Percentiles rank a stretch among this genome's conserved stretches.
Conservation (phyloP, 2,329 filamentous ascomycete genomes). For the Cytospora paraplurivora region DNA sequence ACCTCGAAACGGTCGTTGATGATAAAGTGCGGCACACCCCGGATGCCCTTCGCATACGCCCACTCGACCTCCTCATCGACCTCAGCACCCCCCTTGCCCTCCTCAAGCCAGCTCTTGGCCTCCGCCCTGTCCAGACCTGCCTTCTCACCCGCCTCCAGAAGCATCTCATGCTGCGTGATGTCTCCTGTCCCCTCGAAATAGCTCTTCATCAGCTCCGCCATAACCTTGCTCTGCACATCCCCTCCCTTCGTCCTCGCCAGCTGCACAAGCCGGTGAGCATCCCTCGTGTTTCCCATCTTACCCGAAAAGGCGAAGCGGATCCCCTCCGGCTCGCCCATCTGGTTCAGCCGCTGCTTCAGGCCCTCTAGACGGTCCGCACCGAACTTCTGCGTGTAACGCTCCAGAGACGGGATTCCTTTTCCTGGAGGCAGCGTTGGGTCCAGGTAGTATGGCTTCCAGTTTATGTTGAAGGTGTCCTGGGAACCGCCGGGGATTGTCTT, state of each 20-base stretch:
- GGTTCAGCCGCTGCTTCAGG: slow-evolving; percentile 59
- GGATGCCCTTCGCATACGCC: slow-evolving; percentile 55
- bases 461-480: slow-evolving; percentile 70
- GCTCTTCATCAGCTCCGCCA: slow-evolving; percentile 64
- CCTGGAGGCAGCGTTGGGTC: slow-evolving; percentile 62
- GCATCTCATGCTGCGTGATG: slow-evolving; percentile 58
- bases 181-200: slow-evolving; percentile 69
- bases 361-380: slow-evolving; percentile 61
- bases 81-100: slow-evolving; percentile 56
- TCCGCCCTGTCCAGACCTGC: slow-evolving; percentile 57
- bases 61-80: slow-evolving; percentile 59
- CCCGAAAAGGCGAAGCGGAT: slow-evolving; percentile 75
- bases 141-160: slow-evolving; percentile 54
- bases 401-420: slow-evolving; percentile 47
- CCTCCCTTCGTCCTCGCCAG: slow-evolving; percentile 57
- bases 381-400: slow-evolving; percentile 64
- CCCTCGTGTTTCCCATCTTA: slow-evolving; percentile 73
- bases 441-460: slow-evolving; percentile 81
- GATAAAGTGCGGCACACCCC: slow-evolving; percentile 74
- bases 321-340: slow-evolving; percentile 64
- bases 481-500: slow-evolving; percentile 58
- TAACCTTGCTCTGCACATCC: slow-evolving; percentile 57
- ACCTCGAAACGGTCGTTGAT: slow-evolving; percentile 69
- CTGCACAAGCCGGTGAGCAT: slow-evolving; percentile 77
- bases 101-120: slow-evolving; percentile 55